A percentile compares a stretch with the other conserved stretches of the same genome.
These are phyloP conservation scores for Kodamaea hsintzibuensis DNA, from an alignment of 805 yeast genomes.

Conservation along the genomic window DNA sequence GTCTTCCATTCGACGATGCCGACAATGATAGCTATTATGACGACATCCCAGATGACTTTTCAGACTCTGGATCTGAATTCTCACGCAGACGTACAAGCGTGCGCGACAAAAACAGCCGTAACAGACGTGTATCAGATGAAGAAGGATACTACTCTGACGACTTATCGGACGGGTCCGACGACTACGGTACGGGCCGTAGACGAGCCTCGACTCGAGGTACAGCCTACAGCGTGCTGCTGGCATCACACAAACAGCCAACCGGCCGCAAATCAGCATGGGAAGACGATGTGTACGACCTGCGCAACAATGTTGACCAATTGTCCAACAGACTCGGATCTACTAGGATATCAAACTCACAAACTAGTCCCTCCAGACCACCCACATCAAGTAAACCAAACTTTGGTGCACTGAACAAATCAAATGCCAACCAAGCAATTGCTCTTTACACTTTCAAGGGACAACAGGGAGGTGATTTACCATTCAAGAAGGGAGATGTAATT, in stretches of 20 bases:
- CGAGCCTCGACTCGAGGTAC: slow-evolving; percentile 10
- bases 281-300: slow-evolving; percentile 75
- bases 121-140: slow-evolving; percentile 28
- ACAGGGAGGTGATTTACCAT: slow-evolving; percentile 89
- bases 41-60: slow-evolving; percentile 72
- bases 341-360: slow-evolving; percentile 21
- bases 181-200: slow-evolving; percentile 25
- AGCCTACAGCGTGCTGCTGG: slow-evolving; percentile 2
- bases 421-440: slow-evolving; percentile 83
- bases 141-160: slow-evolving; percentile 10
- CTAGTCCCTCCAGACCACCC: slow-evolving; percentile 38
- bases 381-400: slow-evolving; percentile 41
- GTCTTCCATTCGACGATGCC: slow-evolving; percentile 47
- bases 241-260: background rate
- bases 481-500: slow-evolving; percentile 92
- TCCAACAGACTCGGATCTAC: slow-evolving; percentile 36
- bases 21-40: slow-evolving; percentile 65
- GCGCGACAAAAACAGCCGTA: slow-evolving; percentile 5
- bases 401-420: slow-evolving; percentile 35
- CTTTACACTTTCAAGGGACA: slow-evolving; percentile 87
- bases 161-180: slow-evolving; percentile 38
- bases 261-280: slow-evolving; percentile 65
- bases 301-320: slow-evolving; percentile 40
- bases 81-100: slow-evolving; percentile 12
- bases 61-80: slow-evolving; percentile 53